Evolutionary conservation across 495 filamentous ascomycete species (phyloP).

Genomic region (Podospora bellae-mahoneyi): DNA sequence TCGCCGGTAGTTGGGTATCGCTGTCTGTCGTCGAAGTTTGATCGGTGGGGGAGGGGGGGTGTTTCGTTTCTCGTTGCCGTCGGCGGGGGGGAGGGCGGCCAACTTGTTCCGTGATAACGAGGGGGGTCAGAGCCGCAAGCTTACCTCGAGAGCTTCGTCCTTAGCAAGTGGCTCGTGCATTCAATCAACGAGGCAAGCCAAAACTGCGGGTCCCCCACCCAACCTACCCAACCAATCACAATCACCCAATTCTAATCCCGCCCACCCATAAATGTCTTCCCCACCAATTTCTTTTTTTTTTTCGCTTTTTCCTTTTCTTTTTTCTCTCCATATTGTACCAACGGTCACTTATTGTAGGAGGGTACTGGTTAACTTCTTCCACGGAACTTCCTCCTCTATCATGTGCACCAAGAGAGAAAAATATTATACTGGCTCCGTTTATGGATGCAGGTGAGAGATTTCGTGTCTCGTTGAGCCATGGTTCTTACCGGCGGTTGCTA

Average conservation of each 20-base stretch:
- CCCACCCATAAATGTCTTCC: conserved; percentile 22
- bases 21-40: conserved; percentile 9
- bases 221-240: conserved; percentile 26
- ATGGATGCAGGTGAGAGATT: conserved; percentile 57
- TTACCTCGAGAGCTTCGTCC: conserved; percentile 11
- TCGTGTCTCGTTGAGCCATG: conserved; percentile 47
- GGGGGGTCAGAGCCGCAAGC: conserved; percentile 9
- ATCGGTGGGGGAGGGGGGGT: conserved; percentile 1
- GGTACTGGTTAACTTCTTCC: conserved; percentile 32
- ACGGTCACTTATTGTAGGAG: conserved; percentile 89
- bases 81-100: neutral
- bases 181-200: neutral
- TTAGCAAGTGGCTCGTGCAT: neutral
- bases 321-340: conserved; percentile 55
- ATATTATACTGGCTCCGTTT: conserved; percentile 46
- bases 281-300: conserved; percentile 20
- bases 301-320: conserved; percentile 31
- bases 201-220: neutral
- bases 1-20: conserved; percentile 38
- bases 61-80: no score
- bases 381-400: conserved; percentile 58
- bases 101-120: neutral
- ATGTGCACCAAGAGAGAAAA: conserved; percentile 60
- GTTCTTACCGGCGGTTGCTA: conserved; percentile 62
- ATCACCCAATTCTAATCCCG: conserved; percentile 25